Evolutionary conservation across 345 rosid species (phyloP), one percentile per base, ranked within the genome.

Genomic region (Anastatica hierochuntica): DNA sequence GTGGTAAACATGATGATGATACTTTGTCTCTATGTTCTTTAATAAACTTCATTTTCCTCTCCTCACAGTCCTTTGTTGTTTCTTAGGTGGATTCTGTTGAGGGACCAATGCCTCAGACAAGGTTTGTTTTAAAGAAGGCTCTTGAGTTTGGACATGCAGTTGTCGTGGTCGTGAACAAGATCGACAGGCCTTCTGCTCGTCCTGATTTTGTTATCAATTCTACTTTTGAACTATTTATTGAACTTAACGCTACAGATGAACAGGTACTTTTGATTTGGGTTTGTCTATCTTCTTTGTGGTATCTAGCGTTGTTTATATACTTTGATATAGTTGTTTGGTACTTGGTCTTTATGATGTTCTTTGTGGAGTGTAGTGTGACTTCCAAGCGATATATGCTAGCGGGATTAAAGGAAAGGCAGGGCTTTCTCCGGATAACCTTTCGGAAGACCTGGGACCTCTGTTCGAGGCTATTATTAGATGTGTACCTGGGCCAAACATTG

Each of bases 31-130:
- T 9, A 10, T 42, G 39, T 40, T 27, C 27, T 45, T 16, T 10
- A 37, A 4, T 38, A 5, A 36, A 10, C 31, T 51, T 43, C 33
- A 51, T 31, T 51, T 51, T 37, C n/a, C n/a, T 20, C n/a, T 16
- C 0, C 9, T 53, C 30, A 2, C 15, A n/a, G n/a, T 26, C 41
- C 8, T 8, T 48, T 30, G 49, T 33, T 17, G 49, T 33, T 17
- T 52, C 55, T 35, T 65, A 90, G 98, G 88, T 92, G 46, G 98
- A 92, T 75, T 92, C 98, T 65, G 98, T 87, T 50, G 98, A 92
- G 74, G 96, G 98, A 58, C 98, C 98, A 36, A 92, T 87, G 98
- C 98, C 98, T 0, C 98, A 87, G 66, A 92, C 98, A 49, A 76
- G 95, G 76, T 90, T 87, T 73, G 96, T 92, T 53, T 62, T 87